These are phyloP conservation scores for Rhizopus arrhizus DNA, from an alignment of 371 early-diverging fungal species.

Conservation along the genomic window DNA sequence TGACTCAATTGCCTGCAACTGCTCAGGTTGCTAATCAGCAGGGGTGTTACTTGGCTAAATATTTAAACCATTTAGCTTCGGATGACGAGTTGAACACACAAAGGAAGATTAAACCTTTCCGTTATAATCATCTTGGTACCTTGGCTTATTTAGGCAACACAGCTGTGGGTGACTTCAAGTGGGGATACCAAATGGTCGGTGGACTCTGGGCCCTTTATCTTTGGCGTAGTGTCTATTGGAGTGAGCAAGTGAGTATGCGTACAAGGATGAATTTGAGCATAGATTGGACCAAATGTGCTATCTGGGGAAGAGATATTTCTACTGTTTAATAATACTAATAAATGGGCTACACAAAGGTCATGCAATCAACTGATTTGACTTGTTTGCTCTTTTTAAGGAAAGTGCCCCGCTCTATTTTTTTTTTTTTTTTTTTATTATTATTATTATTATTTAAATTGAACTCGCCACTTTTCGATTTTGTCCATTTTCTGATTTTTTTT, in stretches of 20 bases:
- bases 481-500: background rate
- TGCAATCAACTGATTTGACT: constrained; percentile 2
- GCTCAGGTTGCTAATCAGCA: constrained; percentile 92
- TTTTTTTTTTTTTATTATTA: constrained; percentile 11
- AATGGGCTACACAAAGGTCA: constrained; percentile 1
- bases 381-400: background rate
- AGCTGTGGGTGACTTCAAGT: constrained; percentile 68
- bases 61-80: constrained; percentile 45
- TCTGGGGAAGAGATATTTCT: constrained; percentile 50
- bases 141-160: constrained; percentile 84
- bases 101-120: constrained; percentile 55
- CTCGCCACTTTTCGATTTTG: too few relatives aligned
- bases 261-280: constrained; percentile 48
- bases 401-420: constrained; percentile 4
- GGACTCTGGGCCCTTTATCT: constrained; percentile 66
- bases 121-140: constrained; percentile 74
- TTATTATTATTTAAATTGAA: background rate
- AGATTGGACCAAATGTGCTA: constrained; percentile 48
- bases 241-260: constrained; percentile 59
- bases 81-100: constrained; percentile 12
- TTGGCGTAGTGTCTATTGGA: constrained; percentile 70
- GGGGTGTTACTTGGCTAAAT: constrained; percentile 68
- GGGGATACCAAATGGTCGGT: constrained; percentile 58
- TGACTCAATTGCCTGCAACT: constrained; percentile 82
- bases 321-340: constrained; percentile 26